Conservation (phyloP, 495 filamentous ascomycete species). For the Xeromyces bisporus region DNA sequence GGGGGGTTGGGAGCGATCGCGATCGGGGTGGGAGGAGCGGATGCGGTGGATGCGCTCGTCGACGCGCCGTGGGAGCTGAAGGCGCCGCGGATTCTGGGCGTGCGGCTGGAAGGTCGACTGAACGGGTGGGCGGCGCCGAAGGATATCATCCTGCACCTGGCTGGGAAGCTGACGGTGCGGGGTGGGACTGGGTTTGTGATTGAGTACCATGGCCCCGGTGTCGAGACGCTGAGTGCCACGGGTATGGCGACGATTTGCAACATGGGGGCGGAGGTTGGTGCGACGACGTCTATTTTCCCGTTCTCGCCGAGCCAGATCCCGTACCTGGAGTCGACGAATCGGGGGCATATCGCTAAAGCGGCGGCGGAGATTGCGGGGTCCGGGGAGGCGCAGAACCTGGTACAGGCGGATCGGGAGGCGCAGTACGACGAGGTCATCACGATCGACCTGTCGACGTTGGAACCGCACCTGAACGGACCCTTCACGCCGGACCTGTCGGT, state of each 20-base stretch:
- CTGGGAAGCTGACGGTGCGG: slow-evolving; percentile 79
- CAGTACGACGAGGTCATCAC: slow-evolving; percentile 80
- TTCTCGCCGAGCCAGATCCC: slow-evolving; percentile 52
- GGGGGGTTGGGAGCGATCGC: slow-evolving; percentile 88
- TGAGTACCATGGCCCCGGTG: slow-evolving; percentile 82
- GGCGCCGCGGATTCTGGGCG: slow-evolving; percentile 77
- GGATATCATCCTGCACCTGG: slow-evolving; percentile 81
- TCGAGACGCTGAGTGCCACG: slow-evolving; percentile 75
- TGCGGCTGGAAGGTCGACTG: slow-evolving; percentile 67
- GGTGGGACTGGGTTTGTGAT: slow-evolving; percentile 90
- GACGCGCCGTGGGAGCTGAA: slow-evolving; percentile 96
- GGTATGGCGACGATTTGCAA: slow-evolving; percentile 89
- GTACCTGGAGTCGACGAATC: slow-evolving; percentile 73
- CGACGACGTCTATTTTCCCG: slow-evolving; percentile 89
- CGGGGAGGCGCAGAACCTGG: slow-evolving; percentile 35
- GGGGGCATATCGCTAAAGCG: slow-evolving; percentile 17
- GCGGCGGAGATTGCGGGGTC: slow-evolving; percentile 37
- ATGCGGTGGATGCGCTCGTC: slow-evolving; percentile 92
- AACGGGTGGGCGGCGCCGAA: slow-evolving; percentile 87
- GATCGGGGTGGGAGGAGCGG: slow-evolving; percentile 93
- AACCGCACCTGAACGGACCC: slow-evolving; percentile 95
- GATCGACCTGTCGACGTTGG: slow-evolving; percentile 79
- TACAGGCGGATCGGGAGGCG: slow-evolving; percentile 61
- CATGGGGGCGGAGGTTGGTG: slow-evolving; percentile 88
- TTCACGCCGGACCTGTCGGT: slow-evolving; percentile 93